These are phyloP conservation scores for Heliosperma pusillum DNA, from an alignment of 148 eudicot genomes.

Conservation along the genomic window DNA sequence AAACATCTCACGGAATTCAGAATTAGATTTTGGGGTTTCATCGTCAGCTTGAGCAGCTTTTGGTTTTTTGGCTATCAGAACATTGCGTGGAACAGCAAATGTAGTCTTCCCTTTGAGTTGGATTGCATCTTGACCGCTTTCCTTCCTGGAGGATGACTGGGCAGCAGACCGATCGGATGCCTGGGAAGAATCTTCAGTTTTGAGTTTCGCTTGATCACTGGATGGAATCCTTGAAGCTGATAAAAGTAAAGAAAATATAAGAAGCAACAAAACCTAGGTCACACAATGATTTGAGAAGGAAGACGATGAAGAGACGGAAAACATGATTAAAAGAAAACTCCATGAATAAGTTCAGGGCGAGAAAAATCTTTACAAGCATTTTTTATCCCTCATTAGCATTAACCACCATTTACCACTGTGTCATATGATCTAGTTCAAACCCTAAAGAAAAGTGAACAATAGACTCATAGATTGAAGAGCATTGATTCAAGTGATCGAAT, in stretches of 20 bases:
- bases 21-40: slow-evolving; percentile 78
- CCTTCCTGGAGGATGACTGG: slow-evolving; percentile 22
- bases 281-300: neutral
- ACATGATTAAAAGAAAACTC: neutral
- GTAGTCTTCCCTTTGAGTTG: slow-evolving; percentile 73
- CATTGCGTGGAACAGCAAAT: slow-evolving; percentile 79
- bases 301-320: neutral
- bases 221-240: slow-evolving; percentile 15
- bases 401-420: neutral
- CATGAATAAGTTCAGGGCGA: neutral
- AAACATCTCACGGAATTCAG: slow-evolving; percentile 81
- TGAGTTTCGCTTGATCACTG: slow-evolving; percentile 7
- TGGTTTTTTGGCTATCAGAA: slow-evolving; percentile 34
- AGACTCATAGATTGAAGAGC: neutral
- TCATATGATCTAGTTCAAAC: neutral
- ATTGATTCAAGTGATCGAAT: neutral
- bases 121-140: slow-evolving; percentile 26
- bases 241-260: neutral
- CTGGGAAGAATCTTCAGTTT: slow-evolving; percentile 24
- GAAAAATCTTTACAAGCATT: neutral
- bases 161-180: slow-evolving; percentile 6
- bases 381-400: neutral
- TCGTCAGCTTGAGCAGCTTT: slow-evolving; percentile 39
- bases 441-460: neutral
- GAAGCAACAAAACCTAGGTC: neutral